A percentile compares a stretch with the other conserved stretches of the same genome.
Conservation (phyloP, 805 yeast species). For the Hagleromyces aurorensis region DNA sequence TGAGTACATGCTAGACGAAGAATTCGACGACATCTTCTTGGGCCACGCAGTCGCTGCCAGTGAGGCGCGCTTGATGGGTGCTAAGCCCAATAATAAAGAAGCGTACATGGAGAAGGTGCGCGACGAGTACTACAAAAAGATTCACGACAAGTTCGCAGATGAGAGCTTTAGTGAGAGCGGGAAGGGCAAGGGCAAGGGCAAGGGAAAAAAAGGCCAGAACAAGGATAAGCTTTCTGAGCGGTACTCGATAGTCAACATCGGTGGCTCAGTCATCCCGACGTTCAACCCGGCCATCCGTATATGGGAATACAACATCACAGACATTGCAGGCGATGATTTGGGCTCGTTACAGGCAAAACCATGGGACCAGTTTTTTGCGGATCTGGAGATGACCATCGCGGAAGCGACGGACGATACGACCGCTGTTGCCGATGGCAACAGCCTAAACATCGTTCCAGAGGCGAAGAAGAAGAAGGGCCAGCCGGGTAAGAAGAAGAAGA, state of each 20-base stretch:
- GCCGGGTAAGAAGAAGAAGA: constrained; percentile 18
- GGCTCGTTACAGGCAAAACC: constrained; percentile 28
- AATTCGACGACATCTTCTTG: constrained; percentile 23
- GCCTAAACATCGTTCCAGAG: constrained; percentile 4
- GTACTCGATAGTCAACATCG: constrained; percentile 61
- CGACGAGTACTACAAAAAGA: constrained; percentile 41
- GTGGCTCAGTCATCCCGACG: constrained; percentile 74
- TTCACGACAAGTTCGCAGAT: constrained; percentile 31
- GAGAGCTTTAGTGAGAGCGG: constrained; percentile 12
- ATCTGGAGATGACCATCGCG: constrained; percentile 35
- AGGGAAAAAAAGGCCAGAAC: constrained; percentile 7
- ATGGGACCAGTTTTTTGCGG: constrained; percentile 53
- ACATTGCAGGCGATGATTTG: constrained; percentile 29
- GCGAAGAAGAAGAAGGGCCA: constrained; percentile 6
- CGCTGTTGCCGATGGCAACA: constrained; percentile 9
- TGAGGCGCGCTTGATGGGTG: constrained; percentile 42
- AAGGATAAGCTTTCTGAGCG: constrained; percentile 39
- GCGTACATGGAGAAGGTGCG: constrained; percentile 52
- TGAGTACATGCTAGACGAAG: constrained; percentile 1
- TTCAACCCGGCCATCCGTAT: constrained; percentile 76
- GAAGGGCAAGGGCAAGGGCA: constrained; percentile 13
- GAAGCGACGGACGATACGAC: constrained; percentile 6
- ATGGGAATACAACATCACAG: constrained; percentile 78
- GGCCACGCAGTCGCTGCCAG: constrained; percentile 31
- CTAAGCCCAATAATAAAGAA: constrained; percentile 60